Conservation (phyloP, 139 green algal genomes). For the Choricystis sp. region DNA sequence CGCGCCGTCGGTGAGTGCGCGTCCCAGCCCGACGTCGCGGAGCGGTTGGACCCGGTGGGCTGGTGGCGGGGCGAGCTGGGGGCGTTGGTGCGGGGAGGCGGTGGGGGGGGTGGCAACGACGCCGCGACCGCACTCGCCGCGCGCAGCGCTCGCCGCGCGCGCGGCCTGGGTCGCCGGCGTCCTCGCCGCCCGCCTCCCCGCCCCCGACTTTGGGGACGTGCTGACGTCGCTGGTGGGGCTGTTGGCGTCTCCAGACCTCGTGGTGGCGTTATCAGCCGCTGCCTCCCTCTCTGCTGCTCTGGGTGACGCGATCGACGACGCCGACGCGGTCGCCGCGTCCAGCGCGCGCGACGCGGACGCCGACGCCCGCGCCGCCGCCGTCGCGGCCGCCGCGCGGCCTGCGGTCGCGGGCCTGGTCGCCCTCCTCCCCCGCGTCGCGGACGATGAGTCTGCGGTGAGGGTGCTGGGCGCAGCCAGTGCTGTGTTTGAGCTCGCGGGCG, state of each 20-base stretch:
- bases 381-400: too few species aligned
- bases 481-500: not conserved
- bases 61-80: constrained; percentile 1
- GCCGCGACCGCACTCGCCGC: too few species aligned
- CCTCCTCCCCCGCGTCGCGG: not conserved
- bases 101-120: not conserved
- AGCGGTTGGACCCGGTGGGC: not conserved
- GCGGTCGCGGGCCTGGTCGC: not conserved
- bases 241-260: not conserved
- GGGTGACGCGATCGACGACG: not conserved
- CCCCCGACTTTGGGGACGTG: not conserved
- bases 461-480: not conserved
- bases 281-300: not conserved
- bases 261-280: not conserved
- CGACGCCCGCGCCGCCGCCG: too few species aligned
- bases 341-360: not conserved
- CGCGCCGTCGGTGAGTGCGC: not conserved
- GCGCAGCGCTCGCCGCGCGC: not conserved
- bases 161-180: not conserved
- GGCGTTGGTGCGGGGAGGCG: not conserved
- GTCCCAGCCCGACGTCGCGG: not conserved
- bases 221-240: not conserved
- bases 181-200: not conserved
- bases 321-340: not conserved
- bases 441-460: not conserved